A percentile compares a stretch with the other conserved stretches of the same genome.
These are phyloP conservation scores for Entelexis paramagnoliae DNA, from an alignment of 1,139 yeast genomes.

Conservation along the genomic window DNA sequence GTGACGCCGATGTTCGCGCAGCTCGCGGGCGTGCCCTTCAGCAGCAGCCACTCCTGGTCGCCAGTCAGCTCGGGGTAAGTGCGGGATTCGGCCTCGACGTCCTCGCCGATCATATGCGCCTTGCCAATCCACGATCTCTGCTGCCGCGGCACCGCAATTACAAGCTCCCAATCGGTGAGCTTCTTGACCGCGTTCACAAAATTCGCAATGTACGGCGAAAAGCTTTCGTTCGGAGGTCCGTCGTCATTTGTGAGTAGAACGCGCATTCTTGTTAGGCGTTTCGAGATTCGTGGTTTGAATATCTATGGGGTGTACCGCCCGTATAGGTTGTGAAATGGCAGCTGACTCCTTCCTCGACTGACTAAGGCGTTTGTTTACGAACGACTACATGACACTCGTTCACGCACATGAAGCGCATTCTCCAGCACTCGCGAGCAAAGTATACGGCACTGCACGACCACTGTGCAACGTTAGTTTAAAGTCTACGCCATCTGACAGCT, in stretches of 20 bases:
- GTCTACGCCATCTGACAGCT: no score
- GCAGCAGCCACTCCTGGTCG: slow-evolving; percentile 64
- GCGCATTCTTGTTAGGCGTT: background rate
- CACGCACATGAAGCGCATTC: no score
- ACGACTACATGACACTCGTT: no score
- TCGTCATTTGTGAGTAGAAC: slow-evolving; percentile 55
- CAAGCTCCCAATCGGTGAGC: slow-evolving; percentile 71
- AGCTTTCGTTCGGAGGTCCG: slow-evolving; percentile 73
- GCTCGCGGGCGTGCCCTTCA: slow-evolving; percentile 93
- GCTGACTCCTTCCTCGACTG: background rate
- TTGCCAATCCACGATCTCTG: slow-evolving; percentile 90
- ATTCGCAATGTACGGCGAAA: slow-evolving; percentile 81
- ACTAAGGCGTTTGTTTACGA: no score
- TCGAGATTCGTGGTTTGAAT: background rate
- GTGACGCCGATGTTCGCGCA: slow-evolving; percentile 86
- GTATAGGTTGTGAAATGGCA: background rate
- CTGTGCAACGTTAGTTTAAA: no score
- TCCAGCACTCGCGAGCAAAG: no score
- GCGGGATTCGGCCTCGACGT: slow-evolving; percentile 42
- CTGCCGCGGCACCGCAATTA: slow-evolving; percentile 62
- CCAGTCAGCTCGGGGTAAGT: slow-evolving; percentile 69
- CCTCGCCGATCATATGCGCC: slow-evolving; percentile 87
- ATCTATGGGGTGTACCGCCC: background rate
- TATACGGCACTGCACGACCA: no score
- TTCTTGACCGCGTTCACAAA: slow-evolving; percentile 59